Evolutionary conservation across 805 yeast genomes (phyloP), one percentile per base, ranked within the genome.

Genomic region (Metschnikowia borealis): DNA sequence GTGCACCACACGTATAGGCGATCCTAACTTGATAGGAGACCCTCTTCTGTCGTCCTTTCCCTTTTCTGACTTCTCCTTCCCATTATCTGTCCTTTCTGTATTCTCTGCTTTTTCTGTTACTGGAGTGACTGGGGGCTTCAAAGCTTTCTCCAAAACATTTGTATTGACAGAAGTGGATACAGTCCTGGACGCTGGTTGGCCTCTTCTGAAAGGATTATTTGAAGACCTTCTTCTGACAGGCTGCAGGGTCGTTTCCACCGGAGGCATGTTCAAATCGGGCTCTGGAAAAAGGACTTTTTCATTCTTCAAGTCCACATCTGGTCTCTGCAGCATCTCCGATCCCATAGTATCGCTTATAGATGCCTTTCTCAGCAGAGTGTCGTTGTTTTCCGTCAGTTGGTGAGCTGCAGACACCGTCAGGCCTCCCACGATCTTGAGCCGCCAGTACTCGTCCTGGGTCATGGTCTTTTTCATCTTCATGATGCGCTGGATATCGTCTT

Each of bases 401-500:
- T 51, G 51, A 26, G 47, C 47, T 3, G 50, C 50, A 15, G 42
- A 33, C 3, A 33, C 32, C 23, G 42, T 38, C 50, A n/a, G 58
- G 10, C 46, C 62, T 1, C 68, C 69, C 8, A 62, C 61, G 13
- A 65, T 51, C 53, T 74, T 73, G 38, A 70, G 56, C 18, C 63
- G 60, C 2, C 71, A 55, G 50, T 70, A 72, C 46, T 73, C 78
- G 33, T 73, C 76, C 46, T 71, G 74, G 7, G 71, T 66, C 39
- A 74, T 65, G 7, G 68, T 69, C 36, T 65, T 62, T 49, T 71
- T 73, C 47, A 64, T 50, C 20, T 60, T 61, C 57, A 56, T 55
- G 34, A 75, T 74, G 50, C 66, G 63, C 54, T 70, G 66, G 8
- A 75, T 73, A 48, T 75, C 79, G 40, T 72, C 71, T 14, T 67